phyloP scores from a whole-genome alignment of 208 protist species.

The Crithidia fasciculata region DNA sequence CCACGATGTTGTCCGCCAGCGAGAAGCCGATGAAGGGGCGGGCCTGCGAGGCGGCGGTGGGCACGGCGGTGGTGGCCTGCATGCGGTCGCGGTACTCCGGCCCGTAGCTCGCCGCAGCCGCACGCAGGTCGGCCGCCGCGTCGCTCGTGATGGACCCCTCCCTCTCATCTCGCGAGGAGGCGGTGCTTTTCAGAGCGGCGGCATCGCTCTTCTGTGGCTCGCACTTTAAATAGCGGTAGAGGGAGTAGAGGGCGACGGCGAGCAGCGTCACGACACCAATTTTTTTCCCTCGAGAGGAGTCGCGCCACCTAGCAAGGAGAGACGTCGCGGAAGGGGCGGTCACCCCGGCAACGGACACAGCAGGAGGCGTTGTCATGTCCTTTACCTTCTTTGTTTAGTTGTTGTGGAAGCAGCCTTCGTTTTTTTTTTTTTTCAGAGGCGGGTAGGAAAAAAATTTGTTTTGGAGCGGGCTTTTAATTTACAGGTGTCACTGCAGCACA shows the following conservation, averaged over 20 bases:
- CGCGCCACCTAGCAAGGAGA: background rate
- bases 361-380: background rate
- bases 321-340: background rate
- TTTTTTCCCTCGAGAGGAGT: background rate
- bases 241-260: conserved; percentile 21
- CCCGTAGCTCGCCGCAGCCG: conserved; percentile 32
- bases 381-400: no score
- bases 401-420: no score
- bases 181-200: background rate
- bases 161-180: conserved; percentile 1
- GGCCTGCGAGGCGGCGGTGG: conserved; percentile 13
- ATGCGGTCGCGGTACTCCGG: conserved; percentile 30
- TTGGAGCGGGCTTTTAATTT: no score
- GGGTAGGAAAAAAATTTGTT: background rate
- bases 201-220: background rate
- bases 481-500: background rate
- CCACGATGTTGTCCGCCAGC: conserved; percentile 48
- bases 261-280: conserved; percentile 24
- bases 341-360: background rate
- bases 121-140: conserved; percentile 17
- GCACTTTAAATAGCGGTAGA: conserved; percentile 15
- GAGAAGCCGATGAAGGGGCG: conserved; percentile 59
- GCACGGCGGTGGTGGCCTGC: conserved; percentile 21
- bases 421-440: background rate
- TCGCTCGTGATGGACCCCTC: conserved; percentile 18